These are phyloP conservation scores for Ascochyta rabiei DNA, from an alignment of 2,329 filamentous ascomycete species.

Conservation along the genomic window DNA sequence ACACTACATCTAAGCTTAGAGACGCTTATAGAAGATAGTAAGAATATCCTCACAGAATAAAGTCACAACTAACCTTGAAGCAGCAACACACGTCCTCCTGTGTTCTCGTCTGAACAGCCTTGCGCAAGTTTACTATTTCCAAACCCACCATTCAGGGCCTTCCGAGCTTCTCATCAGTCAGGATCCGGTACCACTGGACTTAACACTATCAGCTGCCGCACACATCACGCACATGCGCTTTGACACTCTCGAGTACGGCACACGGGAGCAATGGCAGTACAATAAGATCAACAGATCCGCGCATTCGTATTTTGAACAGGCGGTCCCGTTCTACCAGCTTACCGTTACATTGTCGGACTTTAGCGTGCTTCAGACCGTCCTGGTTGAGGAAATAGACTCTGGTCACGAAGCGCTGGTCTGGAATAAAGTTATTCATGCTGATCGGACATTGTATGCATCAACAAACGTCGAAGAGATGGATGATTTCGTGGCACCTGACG, in stretches of 20 bases:
- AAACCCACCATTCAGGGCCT: slow-evolving; percentile 8
- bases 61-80: slow-evolving; percentile 11
- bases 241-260: slow-evolving; percentile 26
- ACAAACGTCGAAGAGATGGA: slow-evolving; percentile 24
- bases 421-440: background rate
- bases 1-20: slow-evolving; percentile 51
- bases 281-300: slow-evolving; percentile 12
- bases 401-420: slow-evolving; percentile 6
- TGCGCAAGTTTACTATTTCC: slow-evolving; percentile 40
- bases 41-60: background rate
- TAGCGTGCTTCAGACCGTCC: slow-evolving; percentile 33
- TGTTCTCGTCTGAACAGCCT: slow-evolving; percentile 42
- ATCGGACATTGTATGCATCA: background rate
- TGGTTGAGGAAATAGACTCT: slow-evolving; percentile 15
- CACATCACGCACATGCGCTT: slow-evolving; percentile 27
- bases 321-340: slow-evolving; percentile 36
- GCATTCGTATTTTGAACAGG: slow-evolving; percentile 20
- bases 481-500: slow-evolving; percentile 40
- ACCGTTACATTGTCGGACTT: slow-evolving; percentile 30
- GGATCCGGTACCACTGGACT: slow-evolving; percentile 33
- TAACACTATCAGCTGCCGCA: slow-evolving; percentile 18
- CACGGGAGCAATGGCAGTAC: background rate
- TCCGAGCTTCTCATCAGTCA: slow-evolving; percentile 23
- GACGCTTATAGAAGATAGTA: slow-evolving; percentile 42
- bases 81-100: slow-evolving; percentile 40